Base-by-base conservation (phyloP, 176 grass and related monocot species). In the Elymus sibiricus region DNA sequence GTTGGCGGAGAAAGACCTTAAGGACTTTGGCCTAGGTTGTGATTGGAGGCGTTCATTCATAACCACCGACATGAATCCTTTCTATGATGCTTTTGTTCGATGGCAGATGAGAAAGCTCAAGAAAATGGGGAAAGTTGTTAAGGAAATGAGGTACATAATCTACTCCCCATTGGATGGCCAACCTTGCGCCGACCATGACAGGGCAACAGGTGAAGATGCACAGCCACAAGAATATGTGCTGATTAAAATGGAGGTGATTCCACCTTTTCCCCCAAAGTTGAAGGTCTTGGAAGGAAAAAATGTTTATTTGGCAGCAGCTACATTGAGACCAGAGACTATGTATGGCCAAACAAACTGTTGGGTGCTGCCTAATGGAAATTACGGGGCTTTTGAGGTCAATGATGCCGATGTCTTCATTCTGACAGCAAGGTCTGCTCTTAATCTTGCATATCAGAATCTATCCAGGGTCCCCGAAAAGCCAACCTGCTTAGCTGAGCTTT, bases 31-130 rank as follows among this genome's bases (percentile, higher is more conserved):
- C 19, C 70, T 97, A 80, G 76, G 91, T 16, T 97, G 92, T 62
- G 92, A 97, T 21, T 92, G 94, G 94, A 85, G 92, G 64, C 75
- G 94, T 24, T 94, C 92, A 77, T 97, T 97, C 53, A 85, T 97
- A 71, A 94, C 92, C 1, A 94, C 94, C 0, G 86, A 94, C 59
- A 89, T 81, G 84, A 97, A 97, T 83, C 92, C 87, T 28, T 94
- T 88, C 61, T 97, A 97, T 60, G 92, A 97, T 82, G 79, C 88
- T 76, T 97, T 97, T 94, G 94, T 97, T 34, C 83, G 38, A 42
- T 94, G 92, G 94, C 90, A 94, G 53, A 97, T 97, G 92, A 87
- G 87, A 56, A 97, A 94, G 64, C 72, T 97, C 70, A 94, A 88
- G 80, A 63, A 68, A 74, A 59, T 92, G 70, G 91, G 94, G 16